Percentiles rank a stretch among this genome's conserved stretches.
Conservation (phyloP, 352 stramenopile species). For the Phytophthora foliorum region DNA sequence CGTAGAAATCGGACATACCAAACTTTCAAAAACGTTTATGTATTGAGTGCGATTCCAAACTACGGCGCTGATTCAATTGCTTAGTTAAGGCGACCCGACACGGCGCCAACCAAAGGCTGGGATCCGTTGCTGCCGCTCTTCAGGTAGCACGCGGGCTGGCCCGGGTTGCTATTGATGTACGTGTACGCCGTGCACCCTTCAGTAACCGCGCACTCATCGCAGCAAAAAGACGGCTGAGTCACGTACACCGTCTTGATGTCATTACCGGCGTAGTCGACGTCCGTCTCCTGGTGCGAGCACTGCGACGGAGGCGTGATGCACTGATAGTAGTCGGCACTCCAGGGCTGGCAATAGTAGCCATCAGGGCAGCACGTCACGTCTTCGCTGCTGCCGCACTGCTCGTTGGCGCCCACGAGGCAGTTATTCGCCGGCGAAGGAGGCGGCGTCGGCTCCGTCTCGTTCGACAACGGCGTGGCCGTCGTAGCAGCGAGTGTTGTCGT, state of each 20-base stretch:
- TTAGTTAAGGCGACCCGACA: constrained; percentile 5
- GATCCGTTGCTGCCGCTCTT: constrained; percentile 27
- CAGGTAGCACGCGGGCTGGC: constrained; percentile 33
- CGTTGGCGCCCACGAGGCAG: constrained; percentile 17
- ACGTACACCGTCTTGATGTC: constrained; percentile 46
- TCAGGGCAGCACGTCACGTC: constrained; percentile 31
- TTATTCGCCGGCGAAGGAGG: constrained; percentile 18
- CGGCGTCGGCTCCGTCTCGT: constrained; percentile 11
- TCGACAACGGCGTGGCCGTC: constrained; percentile 2
- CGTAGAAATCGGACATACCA: too few relatives aligned
- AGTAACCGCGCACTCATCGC: constrained; percentile 28
- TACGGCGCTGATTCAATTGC: too few relatives aligned
- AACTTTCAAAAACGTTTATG: too few relatives aligned
- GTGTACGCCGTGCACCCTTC: constrained; percentile 39
- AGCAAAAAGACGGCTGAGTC: constrained; percentile 20
- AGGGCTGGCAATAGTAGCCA: constrained; percentile 55
- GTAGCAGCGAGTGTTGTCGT: not conserved
- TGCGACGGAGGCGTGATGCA: constrained; percentile 43
- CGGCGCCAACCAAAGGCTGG: constrained; percentile 8
- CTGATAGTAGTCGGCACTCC: constrained; percentile 54
- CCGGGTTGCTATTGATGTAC: constrained; percentile 43
- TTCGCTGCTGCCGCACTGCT: constrained; percentile 6
- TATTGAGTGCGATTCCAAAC: too few relatives aligned
- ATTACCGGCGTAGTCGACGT: constrained; percentile 55
- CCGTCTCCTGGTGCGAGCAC: constrained; percentile 42